Base-by-base conservation (phyloP, 768 basidiomycete species). In the Boletus rufocinnamomeus region DNA sequence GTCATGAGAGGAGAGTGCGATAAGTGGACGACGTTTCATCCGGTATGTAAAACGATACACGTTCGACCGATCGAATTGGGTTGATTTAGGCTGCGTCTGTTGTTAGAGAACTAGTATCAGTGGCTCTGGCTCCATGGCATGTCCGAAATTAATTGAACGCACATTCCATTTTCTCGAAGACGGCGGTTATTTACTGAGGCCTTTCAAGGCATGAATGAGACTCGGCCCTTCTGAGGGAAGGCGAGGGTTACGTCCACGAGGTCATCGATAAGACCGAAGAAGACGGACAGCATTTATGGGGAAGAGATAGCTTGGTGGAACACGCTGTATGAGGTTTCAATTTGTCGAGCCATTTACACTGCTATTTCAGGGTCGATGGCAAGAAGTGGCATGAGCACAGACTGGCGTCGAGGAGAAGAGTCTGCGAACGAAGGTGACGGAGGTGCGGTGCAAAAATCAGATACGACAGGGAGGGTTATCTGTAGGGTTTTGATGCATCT, bases 91-190 rank as follows among this genome's bases (percentile, higher is more conserved):
- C 43, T 59, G 57, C 34, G 57, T 45, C 23, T 30, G 34, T 8
- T 23, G 54, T 27, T 40, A 48, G 21, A 10, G 28, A 27, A 23
- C 38, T 38, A 19, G 25, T 30, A 17, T 7, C 21, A 53, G 23
- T 2, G 6, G 41, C 46, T 25, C 46, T 2, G 6, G 41, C 46
- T 25, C 46, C 37, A 58, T 48, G 17, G 56, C 45, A 40, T 52
- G 40, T 46, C 38, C 62, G 57, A 58, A 46, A 63, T 63, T 37
- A 64, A 63, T 28, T 41, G 55, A 48, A 47, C 21, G 50, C n/a
- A 25, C 48, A 47, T 60, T 55, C 62, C 63, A 64, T 64, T 60
- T 64, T 55, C 23, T 56, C 19, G 62, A 64, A 64, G 62, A 48
- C 53, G 50, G 32, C 48, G 50, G 62, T 62, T 38, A 57, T 57